Evolutionary conservation across 768 basidiomycete genomes (phyloP).

Genomic region (Cubamyces sp.): DNA sequence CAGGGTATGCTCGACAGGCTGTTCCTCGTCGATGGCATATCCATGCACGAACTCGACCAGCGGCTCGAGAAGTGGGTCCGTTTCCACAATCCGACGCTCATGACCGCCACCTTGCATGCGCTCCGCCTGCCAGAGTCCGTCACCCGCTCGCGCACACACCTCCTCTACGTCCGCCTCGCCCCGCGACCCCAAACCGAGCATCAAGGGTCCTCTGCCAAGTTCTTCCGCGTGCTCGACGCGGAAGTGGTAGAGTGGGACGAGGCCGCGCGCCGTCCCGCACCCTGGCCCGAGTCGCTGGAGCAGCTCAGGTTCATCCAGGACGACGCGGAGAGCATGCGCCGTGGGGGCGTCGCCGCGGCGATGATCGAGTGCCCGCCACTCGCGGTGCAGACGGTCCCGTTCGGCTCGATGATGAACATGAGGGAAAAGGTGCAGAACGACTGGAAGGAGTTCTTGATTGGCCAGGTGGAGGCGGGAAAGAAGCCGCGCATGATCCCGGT

Average conservation of each 20-base stretch:
- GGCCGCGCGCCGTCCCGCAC: conserved; percentile 23
- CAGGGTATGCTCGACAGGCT: conserved; percentile 19
- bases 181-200: conserved; percentile 31
- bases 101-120: conserved; percentile 38
- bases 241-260: conserved; percentile 28
- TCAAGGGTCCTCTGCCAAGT: conserved; percentile 30
- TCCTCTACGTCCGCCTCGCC: conserved; percentile 26
- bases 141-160: conserved; percentile 28
- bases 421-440: too few relatives aligned
- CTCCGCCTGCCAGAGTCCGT: conserved; percentile 35
- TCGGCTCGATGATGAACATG: too few relatives aligned
- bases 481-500: too few relatives aligned
- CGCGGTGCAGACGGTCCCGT: too few relatives aligned
- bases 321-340: conserved; percentile 32
- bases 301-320: conserved; percentile 30
- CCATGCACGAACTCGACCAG: conserved; percentile 35
- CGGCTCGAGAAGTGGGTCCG: conserved; percentile 40
- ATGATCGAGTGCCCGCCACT: conserved; percentile 35
- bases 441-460: too few relatives aligned
- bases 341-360: conserved; percentile 33
- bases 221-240: conserved; percentile 35
- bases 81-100: conserved; percentile 35
- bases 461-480: too few relatives aligned
- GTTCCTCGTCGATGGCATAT: conserved; percentile 31
- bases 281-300: conserved; percentile 35